Evolutionary conservation across 768 basidiomycete genomes (phyloP), one percentile per base, ranked within the genome.

Genomic region (Stropharia rugosoannulata): DNA sequence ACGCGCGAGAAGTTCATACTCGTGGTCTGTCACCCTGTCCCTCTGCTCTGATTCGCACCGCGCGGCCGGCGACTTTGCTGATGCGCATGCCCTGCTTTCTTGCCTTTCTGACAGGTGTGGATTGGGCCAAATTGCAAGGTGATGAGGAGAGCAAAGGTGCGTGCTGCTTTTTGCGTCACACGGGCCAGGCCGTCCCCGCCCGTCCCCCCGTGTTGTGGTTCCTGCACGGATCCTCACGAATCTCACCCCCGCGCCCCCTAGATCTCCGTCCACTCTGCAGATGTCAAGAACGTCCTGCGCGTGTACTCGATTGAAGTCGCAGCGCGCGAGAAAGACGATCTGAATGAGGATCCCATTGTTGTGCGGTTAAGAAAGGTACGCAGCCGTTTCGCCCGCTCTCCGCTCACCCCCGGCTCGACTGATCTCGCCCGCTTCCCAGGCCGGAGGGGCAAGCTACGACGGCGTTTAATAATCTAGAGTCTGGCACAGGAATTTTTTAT

Each of bases 251-350:
- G 57, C 59, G 49, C 46, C 32, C 56, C 50, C 32, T 66, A 95
- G 93, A 90, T 96, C 66, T 96, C 95, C 56, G 94, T 98, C 3
- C 95, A 98, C 66, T 66, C 86, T 22, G 89, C 90, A 60, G 87
- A 93, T 73, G 93, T 97, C 72, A 96, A 97, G 76, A 67, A 74
- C 45, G 85, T 88, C 54, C 72, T 98, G 63, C 81, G 85, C 59
- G 82, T 78, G 40, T 95, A 80, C 74, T 92, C 92, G 49, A 88
- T 97, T 65, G 93, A 97, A 64, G 91, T 98, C 55, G 80, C 91
- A 12, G 94, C 94, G 36, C 80, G 82, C 50, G 87, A 92, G 68
- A 83, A 81, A 68, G 87, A 89, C 51, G 95, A 97, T 71, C 72
- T 98, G 57, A 87, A 85, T 61, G 90, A 95, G 80, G 91, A 89